Evolutionary conservation across 257 asterid genomes (phyloP), one percentile per base, ranked within the genome.

Genomic region (Knoxia roxburghii): DNA sequence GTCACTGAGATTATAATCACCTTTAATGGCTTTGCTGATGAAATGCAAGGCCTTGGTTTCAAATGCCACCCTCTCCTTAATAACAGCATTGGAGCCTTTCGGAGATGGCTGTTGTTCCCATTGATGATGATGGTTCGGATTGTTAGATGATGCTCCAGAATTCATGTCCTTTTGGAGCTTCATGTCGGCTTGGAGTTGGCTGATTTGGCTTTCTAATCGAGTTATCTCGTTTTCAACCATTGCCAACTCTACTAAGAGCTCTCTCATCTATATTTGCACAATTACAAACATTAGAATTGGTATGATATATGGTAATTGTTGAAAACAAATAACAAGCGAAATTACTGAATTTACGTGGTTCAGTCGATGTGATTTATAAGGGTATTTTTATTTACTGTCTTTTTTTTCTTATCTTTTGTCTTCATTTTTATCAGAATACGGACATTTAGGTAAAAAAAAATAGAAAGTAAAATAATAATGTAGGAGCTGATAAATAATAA

Each of bases 1-100:
- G 76, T 87, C 88, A 48, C 74, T 79, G 18, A 82, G 64, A 55
- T 72, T 82, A 54, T 86, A 89, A 54, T 88, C 98, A 58, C 96
- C 95, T 71, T 85, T 89, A 11, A 89, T 89, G 53, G 96, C 96
- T 78, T 87, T 91, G 87, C 75, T 88, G 73, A 91, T 88, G 75
- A 91, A 91, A 80, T 87, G 95, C 75, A 89, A 70, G 27, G 94
- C 85, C 80, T 87, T 91, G 0, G 87, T 82, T 40, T 91, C 94
- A 32, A 86, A 91, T 5, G 82, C 39, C 2, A 64, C 77, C 60
- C 64, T 75, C 54, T 70, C 79, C 74, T 64, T 69, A 33, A 59
- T n/a, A 26, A 60, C 71, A 18, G 48, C 74, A 20, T 55, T 68
- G 71, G 50, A 68, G 24, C 11, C 32, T 4, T 63, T 1, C 17